Percentiles rank a stretch among this genome's conserved stretches.
Conservation (phyloP, 345 rosid species). For the Draba incana region DNA sequence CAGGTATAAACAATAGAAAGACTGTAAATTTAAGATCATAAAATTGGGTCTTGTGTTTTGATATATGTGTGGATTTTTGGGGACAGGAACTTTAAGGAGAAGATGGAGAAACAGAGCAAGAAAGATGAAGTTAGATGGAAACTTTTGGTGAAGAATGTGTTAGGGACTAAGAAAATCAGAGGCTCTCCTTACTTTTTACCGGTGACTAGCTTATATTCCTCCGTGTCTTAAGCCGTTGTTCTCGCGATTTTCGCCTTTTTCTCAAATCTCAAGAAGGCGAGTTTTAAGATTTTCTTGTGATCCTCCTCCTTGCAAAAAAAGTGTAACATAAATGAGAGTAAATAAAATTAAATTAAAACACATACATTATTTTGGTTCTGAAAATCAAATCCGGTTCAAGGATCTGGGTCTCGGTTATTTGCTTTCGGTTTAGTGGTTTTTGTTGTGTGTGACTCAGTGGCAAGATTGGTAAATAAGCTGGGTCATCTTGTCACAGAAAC, state of each 20-base stretch:
- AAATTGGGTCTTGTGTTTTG: too few species aligned
- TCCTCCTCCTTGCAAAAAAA: neutral
- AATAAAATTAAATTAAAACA: conserved; percentile 2
- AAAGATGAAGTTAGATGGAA: conserved; percentile 76
- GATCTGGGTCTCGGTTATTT: neutral
- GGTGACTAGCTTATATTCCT: conserved; percentile 17
- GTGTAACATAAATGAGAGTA: conserved; percentile 11
- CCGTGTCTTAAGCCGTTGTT: neutral
- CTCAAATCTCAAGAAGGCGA: conserved; percentile 35
- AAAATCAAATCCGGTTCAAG: neutral
- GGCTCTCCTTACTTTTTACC: conserved; percentile 56
- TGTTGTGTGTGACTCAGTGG: conserved; percentile 1
- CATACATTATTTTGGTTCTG: conserved; percentile 11
- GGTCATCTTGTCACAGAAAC: too few species aligned
- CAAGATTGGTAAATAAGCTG: too few species aligned
- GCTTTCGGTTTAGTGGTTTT: conserved; percentile 15
- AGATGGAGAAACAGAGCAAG: conserved; percentile 64
- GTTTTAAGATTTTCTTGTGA: conserved; percentile 46
- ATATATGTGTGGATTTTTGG: neutral
- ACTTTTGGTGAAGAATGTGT: conserved; percentile 67
- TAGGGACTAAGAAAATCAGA: conserved; percentile 57
- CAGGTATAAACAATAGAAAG: too few species aligned
- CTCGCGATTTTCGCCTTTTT: conserved; percentile 4
- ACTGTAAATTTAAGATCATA: too few species aligned
- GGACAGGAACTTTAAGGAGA: conserved; percentile 70